Evolutionary conservation across 202 grass and related monocot genomes (phyloP), one percentile per base, ranked within the genome.

Genomic region (Carex arenaria): DNA sequence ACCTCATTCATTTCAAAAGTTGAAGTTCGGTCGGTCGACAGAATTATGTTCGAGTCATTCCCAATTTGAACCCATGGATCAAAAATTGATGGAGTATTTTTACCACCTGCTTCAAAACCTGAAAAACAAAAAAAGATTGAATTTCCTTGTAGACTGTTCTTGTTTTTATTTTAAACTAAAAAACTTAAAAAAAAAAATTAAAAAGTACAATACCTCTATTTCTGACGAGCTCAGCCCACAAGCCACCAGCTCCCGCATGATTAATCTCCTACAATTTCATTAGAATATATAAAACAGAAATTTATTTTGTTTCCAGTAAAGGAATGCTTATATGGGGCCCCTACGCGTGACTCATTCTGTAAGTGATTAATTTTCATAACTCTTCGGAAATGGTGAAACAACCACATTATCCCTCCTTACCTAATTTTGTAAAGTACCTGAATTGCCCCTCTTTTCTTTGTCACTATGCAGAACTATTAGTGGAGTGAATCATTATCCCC

Each of bases 51-150:
- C 0, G 86, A 90, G 71, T 98, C 92, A 81, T 98, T 87, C 22
- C 90, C 92, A 87, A 95, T 98, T 80, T 90, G 88, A 18, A 85
- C 62, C 95, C 95, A 98, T 74, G 95, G 95, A 31, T 93, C 88
- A 83, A 98, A 89, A 51, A 94, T 98, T 81, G 95, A 98, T 73
- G 95, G 92, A 79, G 92, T 93, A 80, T 98, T 98, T 72, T 82
- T 36, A 67, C 95, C 95, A 62, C 95, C 90, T 86, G 89, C 92
- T 95, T 98, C 95, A 86, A 98, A 98, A 82, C 95, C 95, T 98
- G 86, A 18, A 91, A 72, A 17, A 42, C 3, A 66, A 7, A 57
- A 7, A 17, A 36, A 36, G 34, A 7, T 40, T 13, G 6, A 55
- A 75, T 57, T 54, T 7, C 19, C 19, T 73, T 34, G 26, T 76